A percentile compares a stretch with the other conserved stretches of the same genome.
Conservation (phyloP, 768 basidiomycete species). For the Boletales sp. region DNA sequence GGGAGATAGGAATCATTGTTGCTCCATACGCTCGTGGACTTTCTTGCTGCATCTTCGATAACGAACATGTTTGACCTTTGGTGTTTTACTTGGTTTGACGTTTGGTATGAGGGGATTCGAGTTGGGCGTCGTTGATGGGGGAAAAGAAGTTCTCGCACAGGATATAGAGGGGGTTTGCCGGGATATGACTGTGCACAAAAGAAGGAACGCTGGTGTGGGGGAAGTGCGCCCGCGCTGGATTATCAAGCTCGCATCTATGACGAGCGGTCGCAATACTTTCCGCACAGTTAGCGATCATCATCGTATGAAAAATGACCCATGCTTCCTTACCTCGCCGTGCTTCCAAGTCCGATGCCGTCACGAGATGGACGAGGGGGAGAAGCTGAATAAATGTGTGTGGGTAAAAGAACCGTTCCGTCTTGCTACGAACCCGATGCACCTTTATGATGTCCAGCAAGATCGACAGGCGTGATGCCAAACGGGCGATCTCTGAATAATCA, state of each 20-base stretch:
- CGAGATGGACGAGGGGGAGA: neutral
- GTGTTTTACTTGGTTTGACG: too few relatives aligned
- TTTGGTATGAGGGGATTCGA: too few relatives aligned
- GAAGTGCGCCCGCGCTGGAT: neutral
- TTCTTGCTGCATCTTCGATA: too few relatives aligned
- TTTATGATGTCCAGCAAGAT: neutral
- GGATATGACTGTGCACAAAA: neutral
- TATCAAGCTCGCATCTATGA: neutral
- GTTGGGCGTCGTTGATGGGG: too few relatives aligned
- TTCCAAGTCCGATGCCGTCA: neutral
- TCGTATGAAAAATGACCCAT: neutral
- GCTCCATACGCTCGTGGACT: slow-evolving; percentile 5
- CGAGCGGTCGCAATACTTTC: neutral
- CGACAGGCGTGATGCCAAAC: neutral
- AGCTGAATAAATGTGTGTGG: neutral
- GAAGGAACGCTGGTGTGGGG: neutral
- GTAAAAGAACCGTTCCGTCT: neutral
- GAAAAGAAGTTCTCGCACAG: neutral
- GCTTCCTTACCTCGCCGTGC: slow-evolving; percentile 6
- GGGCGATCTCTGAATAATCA: neutral
- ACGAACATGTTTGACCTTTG: too few relatives aligned
- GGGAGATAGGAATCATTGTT: slow-evolving; percentile 19
- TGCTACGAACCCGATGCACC: neutral
- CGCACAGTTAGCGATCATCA: slow-evolving; percentile 1
- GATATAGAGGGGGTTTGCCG: neutral